These are phyloP conservation scores for Pinus tabuliformis DNA, from an alignment of 75 land plant species.

Conservation along the genomic window DNA sequence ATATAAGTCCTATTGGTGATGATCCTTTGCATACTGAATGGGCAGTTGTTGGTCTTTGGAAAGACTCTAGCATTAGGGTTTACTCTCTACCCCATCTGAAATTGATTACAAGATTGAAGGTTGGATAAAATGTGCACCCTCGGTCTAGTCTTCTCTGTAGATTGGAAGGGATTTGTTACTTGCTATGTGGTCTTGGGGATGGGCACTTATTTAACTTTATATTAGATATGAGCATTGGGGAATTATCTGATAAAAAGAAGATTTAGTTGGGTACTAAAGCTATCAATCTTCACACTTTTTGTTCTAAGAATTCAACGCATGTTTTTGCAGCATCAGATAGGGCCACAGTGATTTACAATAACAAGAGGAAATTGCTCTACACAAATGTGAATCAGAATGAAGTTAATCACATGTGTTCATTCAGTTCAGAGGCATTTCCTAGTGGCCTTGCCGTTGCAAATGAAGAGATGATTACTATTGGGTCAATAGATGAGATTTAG, in stretches of 20 bases:
- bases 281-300: constrained; percentile 83
- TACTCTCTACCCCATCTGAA: constrained; percentile 85
- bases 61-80: constrained; percentile 83
- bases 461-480: constrained; percentile 96
- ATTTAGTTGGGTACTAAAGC: constrained; percentile 98
- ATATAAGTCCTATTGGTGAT: constrained; percentile 95
- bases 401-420: constrained; percentile 98
- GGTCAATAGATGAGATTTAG: constrained; percentile 98
- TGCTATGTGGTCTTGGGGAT: constrained; percentile 97
- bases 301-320: constrained; percentile 91
- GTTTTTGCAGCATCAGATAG: constrained; percentile 99
- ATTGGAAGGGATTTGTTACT: constrained; percentile 95
- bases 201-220: constrained; percentile 91
- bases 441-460: constrained; percentile 99
- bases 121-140: constrained; percentile 96
- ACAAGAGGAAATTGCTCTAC: constrained; percentile 91
- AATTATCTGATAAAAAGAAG: constrained; percentile 85
- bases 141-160: constrained; percentile 88
- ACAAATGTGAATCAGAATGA: constrained; percentile 97
- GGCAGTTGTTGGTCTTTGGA: constrained; percentile 99
- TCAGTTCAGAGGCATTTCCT: constrained; percentile 95
- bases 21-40: constrained; percentile 61
- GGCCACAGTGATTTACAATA: constrained; percentile 95
- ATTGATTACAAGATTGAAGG: constrained; percentile 62
- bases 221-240: constrained; percentile 65